phyloP scores from a whole-genome alignment of 1,284 basidiomycete species.

The Cyathus pygmaeus region DNA sequence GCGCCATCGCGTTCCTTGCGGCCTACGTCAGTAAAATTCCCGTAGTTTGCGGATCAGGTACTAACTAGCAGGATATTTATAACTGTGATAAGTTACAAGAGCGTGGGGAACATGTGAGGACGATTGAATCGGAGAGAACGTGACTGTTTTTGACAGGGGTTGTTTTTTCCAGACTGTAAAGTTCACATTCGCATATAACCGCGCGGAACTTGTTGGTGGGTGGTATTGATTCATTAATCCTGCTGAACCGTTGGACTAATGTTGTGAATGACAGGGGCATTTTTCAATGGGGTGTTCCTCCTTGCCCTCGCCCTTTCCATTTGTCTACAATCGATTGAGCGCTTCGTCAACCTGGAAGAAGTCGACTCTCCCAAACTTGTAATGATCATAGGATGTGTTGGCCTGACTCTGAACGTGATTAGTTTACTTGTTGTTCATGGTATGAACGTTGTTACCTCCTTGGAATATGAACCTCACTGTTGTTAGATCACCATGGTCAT shows the following conservation, averaged over 20 bases:
- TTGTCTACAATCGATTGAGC: constrained; percentile 58
- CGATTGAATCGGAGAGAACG: constrained; percentile 1
- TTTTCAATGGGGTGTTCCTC: constrained; percentile 63
- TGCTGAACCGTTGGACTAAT: no score
- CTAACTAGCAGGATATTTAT: no score
- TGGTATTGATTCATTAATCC: no score
- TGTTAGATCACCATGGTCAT: constrained; percentile 47
- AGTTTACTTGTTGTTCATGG: constrained; percentile 58
- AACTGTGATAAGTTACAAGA: constrained; percentile 54
- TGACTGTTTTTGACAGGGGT: neutral
- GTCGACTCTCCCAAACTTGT: constrained; percentile 52
- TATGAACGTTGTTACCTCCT: no score
- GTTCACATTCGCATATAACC: constrained; percentile 61
- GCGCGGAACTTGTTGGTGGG: constrained; percentile 63
- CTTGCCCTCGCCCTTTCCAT: constrained; percentile 60
- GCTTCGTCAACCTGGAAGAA: constrained; percentile 49
- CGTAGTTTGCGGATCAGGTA: no score
- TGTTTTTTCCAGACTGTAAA: constrained; percentile 46
- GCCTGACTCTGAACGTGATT: constrained; percentile 53
- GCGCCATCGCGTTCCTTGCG: no score
- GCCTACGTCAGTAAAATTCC: constrained; percentile 41
- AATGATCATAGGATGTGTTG: constrained; percentile 55
- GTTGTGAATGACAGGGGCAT: constrained; percentile 47
- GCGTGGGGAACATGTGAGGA: constrained; percentile 49
- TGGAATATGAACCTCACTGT: no score